These are phyloP conservation scores for Rhizophora mangle DNA, from an alignment of 345 rosid species.

Conservation along the genomic window DNA sequence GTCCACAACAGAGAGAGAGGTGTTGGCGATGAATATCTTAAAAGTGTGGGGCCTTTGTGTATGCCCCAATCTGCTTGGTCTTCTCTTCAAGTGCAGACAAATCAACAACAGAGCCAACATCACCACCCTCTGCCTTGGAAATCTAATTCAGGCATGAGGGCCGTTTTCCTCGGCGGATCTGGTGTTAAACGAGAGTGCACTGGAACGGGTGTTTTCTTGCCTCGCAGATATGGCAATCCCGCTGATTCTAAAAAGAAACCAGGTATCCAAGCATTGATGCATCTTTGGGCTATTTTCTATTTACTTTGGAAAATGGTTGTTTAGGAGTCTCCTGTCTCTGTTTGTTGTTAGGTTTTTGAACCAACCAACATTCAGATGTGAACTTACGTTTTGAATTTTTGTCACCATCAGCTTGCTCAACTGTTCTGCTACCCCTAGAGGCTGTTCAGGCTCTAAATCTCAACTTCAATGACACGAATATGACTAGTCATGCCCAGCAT, in stretches of 20 bases:
- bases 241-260: constrained; percentile 17
- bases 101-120: neutral
- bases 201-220: constrained; percentile 38
- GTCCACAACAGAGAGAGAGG: constrained; percentile 26
- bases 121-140: constrained; percentile 12
- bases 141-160: constrained; percentile 14
- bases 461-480: constrained; percentile 7
- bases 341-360: too few species aligned
- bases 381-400: too few species aligned
- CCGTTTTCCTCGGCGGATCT: constrained; percentile 34
- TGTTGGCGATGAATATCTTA: constrained; percentile 24
- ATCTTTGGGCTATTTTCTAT: too few species aligned
- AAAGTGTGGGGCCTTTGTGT: constrained; percentile 20
- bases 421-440: constrained; percentile 12
- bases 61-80: constrained; percentile 42
- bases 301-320: too few species aligned
- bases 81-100: constrained; percentile 19
- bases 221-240: constrained; percentile 24
- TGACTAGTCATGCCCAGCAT: constrained; percentile 19
- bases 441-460: constrained; percentile 25
- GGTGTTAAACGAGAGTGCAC: constrained; percentile 19
- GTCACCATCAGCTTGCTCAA: constrained; percentile 5
- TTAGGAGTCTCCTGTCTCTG: too few species aligned
- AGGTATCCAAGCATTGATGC: neutral
- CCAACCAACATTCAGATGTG: too few species aligned